A percentile compares a stretch with the other conserved stretches of the same genome.
phyloP scores from a whole-genome alignment of 768 basidiomycete genomes.

The Lactifluus piperatus region DNA sequence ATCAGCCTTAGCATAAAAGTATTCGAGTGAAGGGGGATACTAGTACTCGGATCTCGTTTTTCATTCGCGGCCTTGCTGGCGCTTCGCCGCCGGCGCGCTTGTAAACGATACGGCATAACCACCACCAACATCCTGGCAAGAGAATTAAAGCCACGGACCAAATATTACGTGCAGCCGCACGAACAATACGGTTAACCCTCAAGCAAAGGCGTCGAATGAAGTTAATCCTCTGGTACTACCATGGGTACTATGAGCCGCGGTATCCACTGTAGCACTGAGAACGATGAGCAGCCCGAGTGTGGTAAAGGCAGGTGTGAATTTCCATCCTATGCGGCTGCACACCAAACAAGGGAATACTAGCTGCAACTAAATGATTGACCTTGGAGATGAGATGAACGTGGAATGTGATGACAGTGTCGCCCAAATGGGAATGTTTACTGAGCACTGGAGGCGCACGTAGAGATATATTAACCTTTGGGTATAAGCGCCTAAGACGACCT shows the following conservation, averaged over 20 bases:
- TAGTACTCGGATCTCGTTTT: slow-evolving; percentile 50
- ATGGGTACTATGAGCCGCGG: slow-evolving; percentile 54
- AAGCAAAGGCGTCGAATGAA: slow-evolving; percentile 66
- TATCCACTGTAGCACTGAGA: slow-evolving; percentile 56
- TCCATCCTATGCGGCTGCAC: slow-evolving; percentile 69
- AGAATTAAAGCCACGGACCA: background rate
- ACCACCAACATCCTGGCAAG: too few relatives aligned
- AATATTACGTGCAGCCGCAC: slow-evolving; percentile 21
- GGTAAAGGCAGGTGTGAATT: slow-evolving; percentile 61
- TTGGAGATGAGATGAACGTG: slow-evolving; percentile 26
- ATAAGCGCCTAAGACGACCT: slow-evolving; percentile 58
- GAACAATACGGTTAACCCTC: slow-evolving; percentile 63
- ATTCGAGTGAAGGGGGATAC: background rate
- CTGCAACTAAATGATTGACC: slow-evolving; percentile 53
- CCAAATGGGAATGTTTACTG: slow-evolving; percentile 34
- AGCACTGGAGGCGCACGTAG: slow-evolving; percentile 63
- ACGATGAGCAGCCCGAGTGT: slow-evolving; percentile 66
- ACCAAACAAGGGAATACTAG: slow-evolving; percentile 56
- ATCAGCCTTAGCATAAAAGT: background rate
- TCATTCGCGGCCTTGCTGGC: slow-evolving; percentile 72
- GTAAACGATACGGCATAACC: too few relatives aligned
- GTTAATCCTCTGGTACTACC: slow-evolving; percentile 52
- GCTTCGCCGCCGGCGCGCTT: slow-evolving; percentile 69
- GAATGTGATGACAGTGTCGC: background rate
- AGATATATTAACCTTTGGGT: slow-evolving; percentile 57